Conservation (phyloP, 192 early-diverging fungal genomes). For the Coemansia sp. region DNA sequence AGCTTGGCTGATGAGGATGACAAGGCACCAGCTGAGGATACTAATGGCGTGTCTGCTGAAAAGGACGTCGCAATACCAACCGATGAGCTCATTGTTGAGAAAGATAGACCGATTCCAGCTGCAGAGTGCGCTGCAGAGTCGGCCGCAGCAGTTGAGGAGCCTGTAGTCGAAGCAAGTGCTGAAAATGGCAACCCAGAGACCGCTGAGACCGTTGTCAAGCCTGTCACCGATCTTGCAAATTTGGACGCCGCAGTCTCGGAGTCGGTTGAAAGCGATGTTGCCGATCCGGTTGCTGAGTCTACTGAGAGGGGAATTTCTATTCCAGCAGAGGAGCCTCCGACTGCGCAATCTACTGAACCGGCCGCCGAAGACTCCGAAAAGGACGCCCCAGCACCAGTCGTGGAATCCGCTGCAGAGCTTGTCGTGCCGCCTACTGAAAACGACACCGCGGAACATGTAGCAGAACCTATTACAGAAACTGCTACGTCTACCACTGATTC, state of each 20-base stretch:
- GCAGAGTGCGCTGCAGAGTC: neutral
- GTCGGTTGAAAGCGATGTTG: too few species aligned
- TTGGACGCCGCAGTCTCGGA: neutral
- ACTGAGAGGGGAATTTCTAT: slow-evolving; percentile 1
- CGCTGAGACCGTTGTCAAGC: neutral
- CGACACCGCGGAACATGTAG: neutral
- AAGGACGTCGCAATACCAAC: neutral
- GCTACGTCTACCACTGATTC: too few species aligned
- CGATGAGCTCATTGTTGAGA: slow-evolving; percentile 1
- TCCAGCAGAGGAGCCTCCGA: neutral
- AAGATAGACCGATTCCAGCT: neutral
- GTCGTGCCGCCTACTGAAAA: neutral
- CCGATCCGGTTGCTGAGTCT: neutral
- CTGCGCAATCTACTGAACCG: neutral
- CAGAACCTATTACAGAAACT: neutral
- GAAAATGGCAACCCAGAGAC: neutral
- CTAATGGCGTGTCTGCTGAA: too few species aligned
- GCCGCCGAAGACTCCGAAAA: neutral
- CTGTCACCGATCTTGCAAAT: neutral
- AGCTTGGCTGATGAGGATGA: neutral
- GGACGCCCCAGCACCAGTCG: neutral
- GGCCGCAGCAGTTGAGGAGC: neutral
- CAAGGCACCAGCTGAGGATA: slow-evolving; percentile 4
- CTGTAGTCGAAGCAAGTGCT: neutral
- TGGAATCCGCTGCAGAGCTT: neutral